A percentile compares a stretch with the other conserved stretches of the same genome.
These are phyloP conservation scores for Lactarius sp. DNA, from an alignment of 768 basidiomycete genomes.

Conservation along the genomic window DNA sequence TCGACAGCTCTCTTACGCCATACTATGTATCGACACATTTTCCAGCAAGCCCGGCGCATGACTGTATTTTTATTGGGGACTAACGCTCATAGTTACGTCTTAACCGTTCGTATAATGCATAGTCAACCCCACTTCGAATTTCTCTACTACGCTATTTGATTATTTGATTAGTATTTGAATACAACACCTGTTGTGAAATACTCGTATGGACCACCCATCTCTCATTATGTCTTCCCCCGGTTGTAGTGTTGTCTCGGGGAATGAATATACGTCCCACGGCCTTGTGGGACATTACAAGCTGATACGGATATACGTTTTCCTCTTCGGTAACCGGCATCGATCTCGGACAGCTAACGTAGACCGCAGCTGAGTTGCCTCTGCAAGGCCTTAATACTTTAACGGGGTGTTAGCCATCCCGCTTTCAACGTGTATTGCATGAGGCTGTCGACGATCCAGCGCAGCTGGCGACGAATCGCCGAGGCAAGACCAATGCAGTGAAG, in stretches of 20 bases:
- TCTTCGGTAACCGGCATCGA: not conserved
- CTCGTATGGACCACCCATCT: not conserved
- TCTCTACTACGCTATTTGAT: slow-evolving; percentile 7
- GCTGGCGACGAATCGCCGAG: slow-evolving; percentile 8
- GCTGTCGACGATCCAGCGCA: slow-evolving; percentile 22
- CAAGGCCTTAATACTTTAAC: slow-evolving; percentile 6
- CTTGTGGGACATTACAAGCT: not conserved
- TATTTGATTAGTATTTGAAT: slow-evolving; percentile 16
- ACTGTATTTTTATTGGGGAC: slow-evolving; percentile 25
- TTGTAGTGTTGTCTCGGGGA: no score
- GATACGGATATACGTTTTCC: slow-evolving; percentile 4
- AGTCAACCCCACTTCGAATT: slow-evolving; percentile 18
- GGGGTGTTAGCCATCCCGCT: slow-evolving; percentile 1
- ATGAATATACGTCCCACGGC: not conserved
- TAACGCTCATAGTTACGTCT: slow-evolving; percentile 15
- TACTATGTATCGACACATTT: slow-evolving; percentile 22
- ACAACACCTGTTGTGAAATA: slow-evolving; percentile 16
- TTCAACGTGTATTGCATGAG: slow-evolving; percentile 17
- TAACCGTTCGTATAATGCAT: slow-evolving; percentile 24
- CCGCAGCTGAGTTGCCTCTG: slow-evolving; percentile 2
- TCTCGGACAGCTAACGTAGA: not conserved
- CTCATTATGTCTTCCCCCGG: not conserved
- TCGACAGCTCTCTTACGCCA: slow-evolving; percentile 15
- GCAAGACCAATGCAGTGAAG: slow-evolving; percentile 7
- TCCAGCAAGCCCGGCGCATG: slow-evolving; percentile 11